phyloP scores from a whole-genome alignment of 768 basidiomycete species.

The Xanthoconium purpureum region DNA sequence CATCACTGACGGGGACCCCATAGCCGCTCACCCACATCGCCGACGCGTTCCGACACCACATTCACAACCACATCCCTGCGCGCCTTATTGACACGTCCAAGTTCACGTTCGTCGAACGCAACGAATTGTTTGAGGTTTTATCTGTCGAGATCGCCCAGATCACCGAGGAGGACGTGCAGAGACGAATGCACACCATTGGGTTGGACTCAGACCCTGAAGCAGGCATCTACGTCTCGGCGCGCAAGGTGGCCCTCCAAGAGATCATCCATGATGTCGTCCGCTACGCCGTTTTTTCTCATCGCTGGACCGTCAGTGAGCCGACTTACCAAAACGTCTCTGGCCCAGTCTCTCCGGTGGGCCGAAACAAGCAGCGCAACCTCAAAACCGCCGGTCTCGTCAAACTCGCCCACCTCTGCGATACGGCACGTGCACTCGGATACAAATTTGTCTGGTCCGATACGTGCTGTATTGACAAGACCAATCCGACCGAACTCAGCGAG shows the following conservation, averaged over 20 bases:
- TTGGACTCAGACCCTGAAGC: conserved; percentile 8
- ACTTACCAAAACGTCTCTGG: conserved; percentile 18
- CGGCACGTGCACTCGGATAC: conserved; percentile 17
- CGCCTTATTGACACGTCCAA: conserved; percentile 25
- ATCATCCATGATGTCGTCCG: conserved; percentile 16
- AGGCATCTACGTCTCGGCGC: conserved; percentile 12
- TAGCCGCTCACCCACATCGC: conserved; percentile 7
- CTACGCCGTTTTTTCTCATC: conserved; percentile 29
- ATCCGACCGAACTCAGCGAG: conserved; percentile 27
- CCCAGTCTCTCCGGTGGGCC: neutral
- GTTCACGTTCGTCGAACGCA: conserved; percentile 23
- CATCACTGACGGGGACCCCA: neutral
- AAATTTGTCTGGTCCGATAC: conserved; percentile 30
- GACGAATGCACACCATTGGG: neutral
- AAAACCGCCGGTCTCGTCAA: conserved; percentile 13
- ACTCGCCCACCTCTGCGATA: conserved; percentile 21
- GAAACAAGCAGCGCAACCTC: neutral
- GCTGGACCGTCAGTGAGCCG: conserved; percentile 22
- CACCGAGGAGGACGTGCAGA: conserved; percentile 16
- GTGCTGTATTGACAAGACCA: conserved; percentile 30
- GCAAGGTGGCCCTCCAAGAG: conserved; percentile 14
- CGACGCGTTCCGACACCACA: conserved; percentile 18
- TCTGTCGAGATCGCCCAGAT: conserved; percentile 11
- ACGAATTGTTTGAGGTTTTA: conserved; percentile 19
- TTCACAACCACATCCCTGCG: conserved; percentile 25